Percentiles rank a stretch among this genome's conserved stretches.
Evolutionary conservation across 306 rosid species (phyloP).

Genomic region (Cicer chorassanicum): DNA sequence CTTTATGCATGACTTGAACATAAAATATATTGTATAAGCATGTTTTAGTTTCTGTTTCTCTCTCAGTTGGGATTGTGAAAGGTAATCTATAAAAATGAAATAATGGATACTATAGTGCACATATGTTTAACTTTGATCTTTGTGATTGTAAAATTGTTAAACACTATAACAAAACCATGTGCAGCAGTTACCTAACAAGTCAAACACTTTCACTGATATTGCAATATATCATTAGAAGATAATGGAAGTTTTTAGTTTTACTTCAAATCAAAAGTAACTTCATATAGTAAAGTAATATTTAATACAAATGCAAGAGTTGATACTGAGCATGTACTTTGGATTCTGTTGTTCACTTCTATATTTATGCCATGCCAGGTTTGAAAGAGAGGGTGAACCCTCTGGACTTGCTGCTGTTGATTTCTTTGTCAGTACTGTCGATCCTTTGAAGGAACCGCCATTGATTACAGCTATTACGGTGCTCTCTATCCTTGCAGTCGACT

Average conservation of each 20-base stretch:
- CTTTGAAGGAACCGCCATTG: slow-evolving; percentile 93
- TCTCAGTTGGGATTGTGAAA: slow-evolving; percentile 13
- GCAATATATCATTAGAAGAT: too few species aligned
- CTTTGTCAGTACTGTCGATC: slow-evolving; percentile 99
- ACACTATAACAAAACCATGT: too few species aligned
- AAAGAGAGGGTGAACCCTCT: slow-evolving; percentile 88
- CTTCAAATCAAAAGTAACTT: too few species aligned
- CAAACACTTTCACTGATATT: too few species aligned
- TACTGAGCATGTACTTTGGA: slow-evolving; percentile 26
- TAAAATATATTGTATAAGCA: slow-evolving; percentile 2
- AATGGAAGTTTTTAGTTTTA: too few species aligned
- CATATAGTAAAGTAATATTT: not conserved
- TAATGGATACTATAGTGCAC: not conserved
- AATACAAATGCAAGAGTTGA: not conserved
- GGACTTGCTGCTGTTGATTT: slow-evolving; percentile 93
- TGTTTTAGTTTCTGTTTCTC: not conserved
- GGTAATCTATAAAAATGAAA: slow-evolving; percentile 10
- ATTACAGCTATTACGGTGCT: slow-evolving; percentile 96
- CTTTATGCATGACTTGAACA: slow-evolving; percentile 38
- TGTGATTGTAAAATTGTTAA: too few species aligned
- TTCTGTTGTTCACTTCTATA: slow-evolving; percentile 37
- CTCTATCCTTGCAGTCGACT: slow-evolving; percentile 96
- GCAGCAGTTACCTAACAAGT: too few species aligned
- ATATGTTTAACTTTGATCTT: not conserved
- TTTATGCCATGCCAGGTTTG: slow-evolving; percentile 63